Conservation (phyloP, 2,329 filamentous ascomycete genomes). For the Septoria petroselini region DNA sequence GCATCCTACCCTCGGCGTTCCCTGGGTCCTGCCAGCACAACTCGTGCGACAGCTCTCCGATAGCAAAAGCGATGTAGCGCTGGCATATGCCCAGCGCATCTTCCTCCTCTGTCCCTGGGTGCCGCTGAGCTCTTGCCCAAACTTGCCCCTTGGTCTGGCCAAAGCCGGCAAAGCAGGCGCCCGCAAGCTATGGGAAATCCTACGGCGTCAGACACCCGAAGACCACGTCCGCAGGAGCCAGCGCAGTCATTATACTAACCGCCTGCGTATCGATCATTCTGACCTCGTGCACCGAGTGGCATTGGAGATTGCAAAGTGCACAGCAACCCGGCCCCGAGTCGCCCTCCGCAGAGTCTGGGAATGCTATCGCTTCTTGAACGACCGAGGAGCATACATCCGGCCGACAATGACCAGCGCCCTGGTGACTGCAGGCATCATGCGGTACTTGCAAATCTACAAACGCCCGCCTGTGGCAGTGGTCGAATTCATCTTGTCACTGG, state of each 20-base stretch:
- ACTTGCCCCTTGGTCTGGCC: constrained; percentile 7
- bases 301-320: constrained; percentile 42
- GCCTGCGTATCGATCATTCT: constrained; percentile 38
- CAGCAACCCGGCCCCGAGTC: constrained; percentile 39
- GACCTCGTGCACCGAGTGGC: constrained; percentile 48
- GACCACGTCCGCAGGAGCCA: constrained; percentile 5
- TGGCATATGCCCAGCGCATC: constrained; percentile 2
- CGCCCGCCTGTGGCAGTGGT: constrained; percentile 38
- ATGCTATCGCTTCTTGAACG: constrained; percentile 47
- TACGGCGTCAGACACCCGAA: constrained; percentile 21
- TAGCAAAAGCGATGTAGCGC: background rate
- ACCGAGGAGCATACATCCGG: constrained; percentile 44
- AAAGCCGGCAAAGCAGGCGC: background rate
- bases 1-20: constrained; percentile 8
- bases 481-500: constrained; percentile 46
- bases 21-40: background rate
- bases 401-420: constrained; percentile 48
- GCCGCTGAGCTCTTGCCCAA: constrained; percentile 1
- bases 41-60: constrained; percentile 9
- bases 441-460: constrained; percentile 41
- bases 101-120: constrained; percentile 2
- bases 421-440: constrained; percentile 49
- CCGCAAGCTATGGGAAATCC: constrained; percentile 26
- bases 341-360: constrained; percentile 49
- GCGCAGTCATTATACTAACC: background rate